A percentile compares a stretch with the other conserved stretches of the same genome.
Evolutionary conservation across 2,329 filamentous ascomycete species (phyloP).

Genomic region (Colletotrichum shisoi): DNA sequence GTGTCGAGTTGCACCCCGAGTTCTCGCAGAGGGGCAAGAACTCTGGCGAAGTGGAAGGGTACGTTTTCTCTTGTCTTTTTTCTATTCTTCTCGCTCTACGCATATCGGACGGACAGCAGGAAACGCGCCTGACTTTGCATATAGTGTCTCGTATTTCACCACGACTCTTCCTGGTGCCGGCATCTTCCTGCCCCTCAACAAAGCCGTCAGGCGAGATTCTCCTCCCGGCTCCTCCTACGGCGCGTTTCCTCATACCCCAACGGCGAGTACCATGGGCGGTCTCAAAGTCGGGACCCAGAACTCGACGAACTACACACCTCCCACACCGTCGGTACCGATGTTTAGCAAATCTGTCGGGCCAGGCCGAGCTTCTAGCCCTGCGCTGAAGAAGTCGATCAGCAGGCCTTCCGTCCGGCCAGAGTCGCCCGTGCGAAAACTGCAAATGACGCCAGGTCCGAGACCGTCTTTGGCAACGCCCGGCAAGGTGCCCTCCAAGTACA

Average conservation of each 20-base stretch:
- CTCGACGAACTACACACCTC: slow-evolving; percentile 68
- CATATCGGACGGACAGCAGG: slow-evolving; percentile 22
- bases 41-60: slow-evolving; percentile 95
- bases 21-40: slow-evolving; percentile 90
- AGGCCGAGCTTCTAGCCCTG: slow-evolving; percentile 71
- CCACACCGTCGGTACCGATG: slow-evolving; percentile 72
- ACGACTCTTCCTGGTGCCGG: slow-evolving; percentile 82
- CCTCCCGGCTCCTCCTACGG: slow-evolving; percentile 58
- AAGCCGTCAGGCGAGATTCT: slow-evolving; percentile 74
- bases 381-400: slow-evolving; percentile 66
- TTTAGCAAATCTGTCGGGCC: slow-evolving; percentile 90
- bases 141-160: slow-evolving; percentile 79
- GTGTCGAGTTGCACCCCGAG: slow-evolving; percentile 84
- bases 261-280: slow-evolving; percentile 66
- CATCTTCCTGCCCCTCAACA: slow-evolving; percentile 89
- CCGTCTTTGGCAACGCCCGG: slow-evolving; percentile 66
- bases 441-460: slow-evolving; percentile 67
- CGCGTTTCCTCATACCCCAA: slow-evolving; percentile 71
- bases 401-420: slow-evolving; percentile 87
- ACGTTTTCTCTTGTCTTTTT: slow-evolving; percentile 47
- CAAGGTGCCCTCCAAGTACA: slow-evolving; percentile 63
- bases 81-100: not conserved
- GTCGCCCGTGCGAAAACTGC: slow-evolving; percentile 77
- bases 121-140: slow-evolving; percentile 36
- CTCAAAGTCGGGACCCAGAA: slow-evolving; percentile 65